Conservation (phyloP, 495 filamentous ascomycete species). For the Jackrogersella multiformis region DNA sequence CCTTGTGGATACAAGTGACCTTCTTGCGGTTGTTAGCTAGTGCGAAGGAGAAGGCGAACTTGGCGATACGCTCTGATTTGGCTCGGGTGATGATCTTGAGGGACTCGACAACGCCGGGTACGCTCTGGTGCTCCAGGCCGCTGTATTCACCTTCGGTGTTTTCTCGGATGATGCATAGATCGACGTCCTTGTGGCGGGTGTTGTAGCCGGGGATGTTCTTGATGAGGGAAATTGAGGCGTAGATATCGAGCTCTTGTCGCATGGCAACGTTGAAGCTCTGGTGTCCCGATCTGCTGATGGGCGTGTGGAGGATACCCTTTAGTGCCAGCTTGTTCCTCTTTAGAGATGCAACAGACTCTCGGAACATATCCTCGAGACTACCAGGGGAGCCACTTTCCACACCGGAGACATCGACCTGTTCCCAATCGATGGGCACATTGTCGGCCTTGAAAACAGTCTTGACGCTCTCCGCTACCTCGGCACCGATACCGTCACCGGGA, state of each 20-base stretch:
- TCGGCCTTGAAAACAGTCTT: constrained; percentile 99
- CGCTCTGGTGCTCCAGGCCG: constrained; percentile 97
- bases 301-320: constrained; percentile 97
- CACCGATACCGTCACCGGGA: constrained; percentile 97
- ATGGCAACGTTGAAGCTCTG: constrained; percentile 99
- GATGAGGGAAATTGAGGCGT: constrained; percentile 95
- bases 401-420: constrained; percentile 96
- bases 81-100: constrained; percentile 99
- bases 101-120: constrained; percentile 95
- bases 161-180: constrained; percentile 98
- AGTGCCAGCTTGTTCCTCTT: constrained; percentile 98
- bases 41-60: constrained; percentile 97
- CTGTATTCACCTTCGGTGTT: constrained; percentile 99
- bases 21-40: constrained; percentile 98
- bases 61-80: constrained; percentile 98
- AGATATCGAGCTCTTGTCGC: constrained; percentile 98
- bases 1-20: constrained; percentile 99
- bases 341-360: constrained; percentile 91
- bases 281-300: constrained; percentile 95
- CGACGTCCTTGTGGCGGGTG: constrained; percentile 95
- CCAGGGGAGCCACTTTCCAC: constrained; percentile 79
- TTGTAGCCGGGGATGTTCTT: constrained; percentile 99
- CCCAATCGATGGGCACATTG: constrained; percentile 98
- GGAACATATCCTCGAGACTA: constrained; percentile 93
- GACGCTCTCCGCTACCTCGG: constrained; percentile 96